A percentile compares a stretch with the other conserved stretches of the same genome.
Conservation (phyloP, 2,329 filamentous ascomycete genomes). For the Phyllosticta ampelicida region DNA sequence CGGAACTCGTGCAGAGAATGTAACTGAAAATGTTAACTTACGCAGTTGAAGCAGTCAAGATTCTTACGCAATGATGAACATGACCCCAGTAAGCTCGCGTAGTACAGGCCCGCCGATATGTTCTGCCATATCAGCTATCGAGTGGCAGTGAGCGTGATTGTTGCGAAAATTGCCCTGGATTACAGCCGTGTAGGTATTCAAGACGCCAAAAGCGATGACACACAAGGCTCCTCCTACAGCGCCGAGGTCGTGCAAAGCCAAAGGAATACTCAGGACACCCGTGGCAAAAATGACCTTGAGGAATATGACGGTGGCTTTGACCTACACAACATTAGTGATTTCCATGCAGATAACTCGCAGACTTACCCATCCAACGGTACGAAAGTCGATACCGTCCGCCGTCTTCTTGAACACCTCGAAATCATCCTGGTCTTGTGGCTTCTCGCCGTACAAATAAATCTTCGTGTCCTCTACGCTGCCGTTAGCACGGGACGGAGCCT, state of each 20-base stretch:
- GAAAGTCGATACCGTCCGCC: constrained; percentile 40
- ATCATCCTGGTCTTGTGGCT: constrained; percentile 18
- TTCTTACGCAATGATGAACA: constrained; percentile 43
- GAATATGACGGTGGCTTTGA: constrained; percentile 9
- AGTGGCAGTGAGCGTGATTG: constrained; percentile 41
- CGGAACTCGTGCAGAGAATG: constrained; percentile 45
- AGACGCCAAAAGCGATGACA: constrained; percentile 36
- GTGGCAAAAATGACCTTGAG: constrained; percentile 36
- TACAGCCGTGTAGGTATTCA: constrained; percentile 41
- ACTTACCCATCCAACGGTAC: constrained; percentile 41
- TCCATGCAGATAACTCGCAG: too few relatives aligned
- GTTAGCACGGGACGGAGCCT: background rate
- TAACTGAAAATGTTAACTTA: constrained; percentile 23
- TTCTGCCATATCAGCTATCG: constrained; percentile 48
- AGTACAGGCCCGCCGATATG: constrained; percentile 43
- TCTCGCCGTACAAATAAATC: constrained; percentile 8
- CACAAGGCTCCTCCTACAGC: constrained; percentile 38
- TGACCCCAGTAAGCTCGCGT: constrained; percentile 42
- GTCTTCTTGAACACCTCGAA: constrained; percentile 42
- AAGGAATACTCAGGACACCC: constrained; percentile 40
- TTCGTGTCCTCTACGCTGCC: constrained; percentile 11
- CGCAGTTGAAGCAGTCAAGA: background rate
- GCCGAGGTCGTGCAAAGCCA: constrained; percentile 37
- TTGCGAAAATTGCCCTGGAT: constrained; percentile 44
- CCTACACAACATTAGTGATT: background rate